phyloP scores from a whole-genome alignment of 202 grass and related monocot genomes.

The Carex arenaria region DNA sequence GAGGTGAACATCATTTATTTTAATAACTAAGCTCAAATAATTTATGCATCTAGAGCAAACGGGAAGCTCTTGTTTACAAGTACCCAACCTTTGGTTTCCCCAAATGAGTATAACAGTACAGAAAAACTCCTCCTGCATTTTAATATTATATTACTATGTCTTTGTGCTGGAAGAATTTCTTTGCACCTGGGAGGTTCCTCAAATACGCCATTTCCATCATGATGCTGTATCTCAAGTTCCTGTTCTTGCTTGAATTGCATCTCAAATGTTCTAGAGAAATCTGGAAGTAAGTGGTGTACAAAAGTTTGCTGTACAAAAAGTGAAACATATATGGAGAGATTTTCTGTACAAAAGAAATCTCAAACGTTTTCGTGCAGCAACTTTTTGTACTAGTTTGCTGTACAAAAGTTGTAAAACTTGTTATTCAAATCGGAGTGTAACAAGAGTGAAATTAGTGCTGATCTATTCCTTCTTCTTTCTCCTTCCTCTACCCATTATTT shows the following conservation, averaged over 20 bases:
- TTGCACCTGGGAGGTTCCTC: constrained; percentile 55
- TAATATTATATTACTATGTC: not conserved
- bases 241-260: constrained; percentile 62
- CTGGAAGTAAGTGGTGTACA: not conserved
- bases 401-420: no score
- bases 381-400: no score
- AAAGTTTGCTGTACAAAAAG: no score
- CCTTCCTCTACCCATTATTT: no score
- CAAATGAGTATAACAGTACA: not conserved
- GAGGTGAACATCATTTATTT: not conserved
- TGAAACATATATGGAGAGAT: no score
- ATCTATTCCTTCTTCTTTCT: no score
- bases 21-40: not conserved
- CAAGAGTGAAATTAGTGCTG: no score
- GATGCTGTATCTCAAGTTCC: constrained; percentile 23
- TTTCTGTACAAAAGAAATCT: no score
- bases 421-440: no score
- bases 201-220: constrained; percentile 33
- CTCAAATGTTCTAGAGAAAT: not conserved
- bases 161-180: not conserved
- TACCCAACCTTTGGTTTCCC: not conserved
- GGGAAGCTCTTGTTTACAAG: not conserved
- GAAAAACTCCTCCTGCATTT: not conserved
- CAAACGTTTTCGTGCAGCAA: no score
- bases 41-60: not conserved